These are phyloP conservation scores for Stachybotrys chartarum DNA, from an alignment of 2,329 filamentous ascomycete genomes.

Conservation along the genomic window DNA sequence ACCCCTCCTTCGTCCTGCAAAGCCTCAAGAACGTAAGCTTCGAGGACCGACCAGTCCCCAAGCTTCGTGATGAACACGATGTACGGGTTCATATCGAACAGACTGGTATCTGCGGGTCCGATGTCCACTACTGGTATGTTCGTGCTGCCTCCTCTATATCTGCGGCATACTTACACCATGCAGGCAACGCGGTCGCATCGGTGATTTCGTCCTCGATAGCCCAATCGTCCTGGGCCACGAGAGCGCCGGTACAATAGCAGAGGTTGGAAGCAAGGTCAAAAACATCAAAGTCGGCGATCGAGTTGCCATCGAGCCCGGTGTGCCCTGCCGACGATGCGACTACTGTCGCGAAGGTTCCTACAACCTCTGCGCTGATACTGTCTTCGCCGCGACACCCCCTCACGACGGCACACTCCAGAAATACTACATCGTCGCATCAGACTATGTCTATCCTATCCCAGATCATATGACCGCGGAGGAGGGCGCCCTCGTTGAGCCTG, in stretches of 20 bases:
- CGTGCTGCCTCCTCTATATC: too few relatives aligned
- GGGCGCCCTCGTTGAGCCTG: conserved; percentile 33
- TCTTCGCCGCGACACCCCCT: conserved; percentile 55
- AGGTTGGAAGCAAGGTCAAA: conserved; percentile 31
- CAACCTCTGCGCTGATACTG: conserved; percentile 56
- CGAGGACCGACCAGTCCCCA: too few relatives aligned
- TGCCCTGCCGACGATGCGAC: conserved; percentile 55
- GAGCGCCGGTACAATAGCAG: conserved; percentile 31
- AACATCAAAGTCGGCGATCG: conserved; percentile 46
- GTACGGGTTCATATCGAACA: conserved; percentile 36
- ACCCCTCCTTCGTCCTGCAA: too few relatives aligned
- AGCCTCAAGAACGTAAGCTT: too few relatives aligned
- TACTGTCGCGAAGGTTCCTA: conserved; percentile 53
- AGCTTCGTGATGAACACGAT: conserved; percentile 29
- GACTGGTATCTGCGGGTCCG: conserved; percentile 40
- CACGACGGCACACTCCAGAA: conserved; percentile 53
- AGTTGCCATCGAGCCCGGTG: conserved; percentile 60
- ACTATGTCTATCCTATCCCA: conserved; percentile 33
- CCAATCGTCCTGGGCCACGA: conserved; percentile 43
- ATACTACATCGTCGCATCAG: conserved; percentile 52
- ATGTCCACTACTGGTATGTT: conserved; percentile 40
- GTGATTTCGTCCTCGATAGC: conserved; percentile 33
- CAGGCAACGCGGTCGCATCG: conserved; percentile 38
- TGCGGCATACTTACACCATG: too few relatives aligned
- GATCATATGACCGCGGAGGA: conserved; percentile 35